Evolutionary conservation across 78 protist species (phyloP).

Genomic region (Chrysochromulina tobinii): DNA sequence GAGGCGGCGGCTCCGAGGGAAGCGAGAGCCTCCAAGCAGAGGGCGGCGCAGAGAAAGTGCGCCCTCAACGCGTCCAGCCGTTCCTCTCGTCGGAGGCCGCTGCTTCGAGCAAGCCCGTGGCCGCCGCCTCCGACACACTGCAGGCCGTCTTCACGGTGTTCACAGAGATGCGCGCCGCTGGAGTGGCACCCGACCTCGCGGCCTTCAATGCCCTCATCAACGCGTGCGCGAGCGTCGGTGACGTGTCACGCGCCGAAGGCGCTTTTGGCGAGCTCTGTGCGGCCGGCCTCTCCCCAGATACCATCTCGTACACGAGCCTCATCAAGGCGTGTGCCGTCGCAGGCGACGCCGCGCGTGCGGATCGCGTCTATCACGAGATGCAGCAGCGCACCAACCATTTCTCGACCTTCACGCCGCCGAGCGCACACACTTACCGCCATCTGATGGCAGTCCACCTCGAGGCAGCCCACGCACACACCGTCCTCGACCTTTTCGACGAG

Average conservation of each 20-base stretch:
- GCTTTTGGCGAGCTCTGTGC: not conserved
- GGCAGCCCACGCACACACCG: not conserved
- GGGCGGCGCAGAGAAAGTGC: too few relatives aligned
- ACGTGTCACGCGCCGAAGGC: not conserved
- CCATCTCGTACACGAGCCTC: not conserved
- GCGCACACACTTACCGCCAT: not conserved
- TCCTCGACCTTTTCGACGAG: not conserved
- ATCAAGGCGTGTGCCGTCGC: conserved; percentile 13
- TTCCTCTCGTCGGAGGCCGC: too few relatives aligned
- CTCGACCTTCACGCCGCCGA: not conserved
- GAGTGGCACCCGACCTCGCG: not conserved
- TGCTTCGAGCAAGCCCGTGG: too few relatives aligned
- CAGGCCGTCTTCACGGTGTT: not conserved
- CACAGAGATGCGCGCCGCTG: not conserved
- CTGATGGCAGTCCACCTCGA: not conserved
- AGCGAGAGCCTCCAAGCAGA: too few relatives aligned
- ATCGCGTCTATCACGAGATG: not conserved
- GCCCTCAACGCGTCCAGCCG: too few relatives aligned
- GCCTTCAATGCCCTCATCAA: not conserved
- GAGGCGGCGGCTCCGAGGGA: too few relatives aligned
- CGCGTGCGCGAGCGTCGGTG: conserved; percentile 4
- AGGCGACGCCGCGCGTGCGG: not conserved
- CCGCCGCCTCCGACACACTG: too few relatives aligned
- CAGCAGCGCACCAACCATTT: not conserved
- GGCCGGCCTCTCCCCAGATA: not conserved